Evolutionary conservation across 768 basidiomycete species (phyloP), one percentile per base, ranked within the genome.

Genomic region (Russula virescens): DNA sequence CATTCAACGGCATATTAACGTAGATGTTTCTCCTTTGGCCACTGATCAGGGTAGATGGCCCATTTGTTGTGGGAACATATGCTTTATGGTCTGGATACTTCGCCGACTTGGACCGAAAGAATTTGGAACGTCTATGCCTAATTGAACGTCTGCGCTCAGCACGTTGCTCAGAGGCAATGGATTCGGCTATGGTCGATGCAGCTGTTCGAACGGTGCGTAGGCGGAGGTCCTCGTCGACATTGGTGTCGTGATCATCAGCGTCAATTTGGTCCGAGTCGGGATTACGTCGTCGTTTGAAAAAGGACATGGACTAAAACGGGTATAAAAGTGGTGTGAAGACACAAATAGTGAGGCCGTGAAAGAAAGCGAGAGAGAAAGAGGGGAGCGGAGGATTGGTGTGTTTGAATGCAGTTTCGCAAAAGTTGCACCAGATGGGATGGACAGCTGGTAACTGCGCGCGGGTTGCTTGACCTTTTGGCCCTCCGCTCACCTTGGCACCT

Each of bases 201-300:
- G 95, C 95, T 1, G 95, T 97, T 69, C 88, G 87, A n/a, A 94
- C 91, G 1, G 93, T 95, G 56, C 91, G 85, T 53, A 98, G 80
- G 43, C 94, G 87, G 14, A 94, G 81, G 70, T 93, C 85, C 21
- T 89, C 88, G 78, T 98, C 94, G 68, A 91, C 86, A 58, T 90
- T 84, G 70, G 84, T 75, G 48, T 72, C 68, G 69, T 87, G 85
- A 65, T 85, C 81, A 73, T 86, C 83, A 49, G 76, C 76, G 68
- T 80, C 78, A 50, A 76, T 71, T 63, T 80, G 63, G 66, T 71
- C 64, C 42, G 57, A 54, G 40, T 60, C 53, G 48, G 47, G 26
- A 43, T 60, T 53, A 43, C 53, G 63, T 54, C 60, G 59, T 48
- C 63, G 57, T 46, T 54, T 63, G 52, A 66, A 58, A 28, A 66